A percentile compares a stretch with the other conserved stretches of the same genome.
Evolutionary conservation across 1,139 yeast species (phyloP).

Genomic region (Kluyveromyces marxianus): DNA sequence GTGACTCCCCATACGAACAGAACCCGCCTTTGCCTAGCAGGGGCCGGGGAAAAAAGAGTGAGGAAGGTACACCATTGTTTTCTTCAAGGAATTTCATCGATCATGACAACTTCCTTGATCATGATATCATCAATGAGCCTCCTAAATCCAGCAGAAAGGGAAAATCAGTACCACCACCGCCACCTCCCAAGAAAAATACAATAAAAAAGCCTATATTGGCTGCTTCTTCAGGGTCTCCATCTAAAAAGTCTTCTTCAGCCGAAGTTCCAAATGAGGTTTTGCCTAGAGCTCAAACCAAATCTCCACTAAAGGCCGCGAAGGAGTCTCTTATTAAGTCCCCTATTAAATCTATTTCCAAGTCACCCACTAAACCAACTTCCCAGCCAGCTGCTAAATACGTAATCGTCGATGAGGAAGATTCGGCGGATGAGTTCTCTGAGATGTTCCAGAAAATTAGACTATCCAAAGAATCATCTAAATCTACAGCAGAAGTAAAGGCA

Average conservation of each 20-base stretch:
- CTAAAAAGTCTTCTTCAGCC: too few relatives aligned
- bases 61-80: not conserved
- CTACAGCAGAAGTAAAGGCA: too few relatives aligned
- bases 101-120: not conserved
- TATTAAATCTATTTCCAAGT: not conserved
- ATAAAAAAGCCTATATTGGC: too few relatives aligned
- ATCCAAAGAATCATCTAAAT: not conserved
- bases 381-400: not conserved
- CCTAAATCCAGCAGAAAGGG: not conserved
- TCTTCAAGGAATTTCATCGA: not conserved
- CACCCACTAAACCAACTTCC: not conserved
- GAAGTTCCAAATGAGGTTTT: not conserved
- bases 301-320: not conserved
- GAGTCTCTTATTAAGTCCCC: too few relatives aligned
- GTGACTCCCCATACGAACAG: too few relatives aligned
- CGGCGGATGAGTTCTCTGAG: constrained; percentile 1
- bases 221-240: too few relatives aligned
- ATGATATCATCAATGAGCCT: not conserved
- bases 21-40: too few relatives aligned
- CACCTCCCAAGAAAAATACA: not conserved
- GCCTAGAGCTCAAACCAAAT: not conserved
- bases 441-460: not conserved
- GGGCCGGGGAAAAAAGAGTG: not conserved
- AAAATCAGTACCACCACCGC: not conserved
- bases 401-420: not conserved